These are phyloP conservation scores for sorghum (Sorghum bicolor) DNA, from an alignment of 176 grass and related monocot genomes.

Conservation along the genomic window Sorghum_bicolor_NCBIv3 NC_012877.2:1028501-1029000, in stretches of 20 bases:
- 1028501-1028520: conserved; percentile 60
- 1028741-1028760: not conserved
- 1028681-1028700: conserved; percentile 82
- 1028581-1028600: too few relatives aligned
- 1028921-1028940: conserved; percentile 48
- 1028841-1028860: conserved; percentile 15
- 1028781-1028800: not conserved
- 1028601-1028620: conserved; percentile 21
- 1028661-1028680: conserved; percentile 83
- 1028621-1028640: conserved; percentile 90
- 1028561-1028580: not conserved
- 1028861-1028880: conserved; percentile 28
- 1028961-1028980: conserved; percentile 15
- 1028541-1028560: not conserved
- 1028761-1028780: not conserved
- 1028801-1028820: conserved; percentile 2
- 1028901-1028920: not conserved
- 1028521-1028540: not conserved
- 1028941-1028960: conserved; percentile 30
- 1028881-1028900: conserved; percentile 7
- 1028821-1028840: conserved; percentile 17
- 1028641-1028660: conserved; percentile 85
- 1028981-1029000: conserved; percentile 8
- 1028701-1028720: conserved; percentile 39
- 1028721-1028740: conserved; percentile 35